phyloP scores from a whole-genome alignment of 2,329 filamentous ascomycete genomes.

The Fusarium praegraminearum region DNA sequence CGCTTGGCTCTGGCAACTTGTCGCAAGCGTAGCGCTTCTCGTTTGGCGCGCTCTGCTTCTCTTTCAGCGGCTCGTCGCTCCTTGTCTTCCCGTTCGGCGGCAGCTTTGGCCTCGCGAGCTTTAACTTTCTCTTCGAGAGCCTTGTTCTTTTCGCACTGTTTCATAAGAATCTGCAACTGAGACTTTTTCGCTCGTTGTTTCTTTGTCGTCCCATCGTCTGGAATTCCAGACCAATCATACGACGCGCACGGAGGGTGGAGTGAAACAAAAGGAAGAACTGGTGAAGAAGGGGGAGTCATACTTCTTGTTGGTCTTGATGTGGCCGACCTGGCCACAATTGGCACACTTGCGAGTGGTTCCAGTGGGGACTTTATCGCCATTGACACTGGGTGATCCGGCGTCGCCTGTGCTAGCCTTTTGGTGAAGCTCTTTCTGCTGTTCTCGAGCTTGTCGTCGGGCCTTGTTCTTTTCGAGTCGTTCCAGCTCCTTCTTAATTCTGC shows the following conservation, averaged over 20 bases:
- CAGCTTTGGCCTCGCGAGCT: slow-evolving; percentile 30
- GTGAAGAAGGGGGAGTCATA: slow-evolving; percentile 59
- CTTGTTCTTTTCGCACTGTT: slow-evolving; percentile 43
- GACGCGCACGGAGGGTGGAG: slow-evolving; percentile 44
- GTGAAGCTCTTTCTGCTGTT: slow-evolving; percentile 83
- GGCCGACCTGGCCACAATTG: slow-evolving; percentile 95
- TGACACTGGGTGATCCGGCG: slow-evolving; percentile 63
- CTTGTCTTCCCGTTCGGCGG: slow-evolving; percentile 19
- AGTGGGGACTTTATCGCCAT: slow-evolving; percentile 64
- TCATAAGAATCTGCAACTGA: slow-evolving; percentile 37
- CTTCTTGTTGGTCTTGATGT: slow-evolving; percentile 99
- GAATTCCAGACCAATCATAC: slow-evolving; percentile 53
- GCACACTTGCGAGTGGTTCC: slow-evolving; percentile 93
- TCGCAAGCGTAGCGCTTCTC: slow-evolving; percentile 31
- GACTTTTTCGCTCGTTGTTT: slow-evolving; percentile 37
- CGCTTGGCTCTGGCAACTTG: slow-evolving; percentile 33
- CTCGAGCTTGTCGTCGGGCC: slow-evolving; percentile 87
- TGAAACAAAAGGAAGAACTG: slow-evolving; percentile 32
- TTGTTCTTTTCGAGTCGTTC: slow-evolving; percentile 90
- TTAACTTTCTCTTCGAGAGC: slow-evolving; percentile 31
- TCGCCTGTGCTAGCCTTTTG: slow-evolving; percentile 59
- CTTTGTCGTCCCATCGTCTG: slow-evolving; percentile 26
- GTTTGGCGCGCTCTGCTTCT: slow-evolving; percentile 33
- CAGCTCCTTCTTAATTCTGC: slow-evolving; percentile 71
- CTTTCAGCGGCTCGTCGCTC: slow-evolving; percentile 29